Percentiles rank a stretch among this genome's conserved stretches.
phyloP scores from a whole-genome alignment of 179 eudicot genomes.

The Spergularia azorica region DNA sequence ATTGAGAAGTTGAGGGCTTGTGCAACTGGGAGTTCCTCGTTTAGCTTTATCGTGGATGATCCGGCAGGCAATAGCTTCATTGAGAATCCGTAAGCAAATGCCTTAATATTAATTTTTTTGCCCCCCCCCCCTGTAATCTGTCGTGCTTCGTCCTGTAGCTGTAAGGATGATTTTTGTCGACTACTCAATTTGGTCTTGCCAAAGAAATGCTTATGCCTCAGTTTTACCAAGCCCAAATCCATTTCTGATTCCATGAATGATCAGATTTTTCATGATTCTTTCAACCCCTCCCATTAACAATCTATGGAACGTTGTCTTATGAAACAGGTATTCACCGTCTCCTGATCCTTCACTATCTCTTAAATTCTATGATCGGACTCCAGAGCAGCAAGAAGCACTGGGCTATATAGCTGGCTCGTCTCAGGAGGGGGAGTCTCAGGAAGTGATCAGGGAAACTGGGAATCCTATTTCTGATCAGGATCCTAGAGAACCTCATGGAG shows the following conservation, averaged over 20 bases:
- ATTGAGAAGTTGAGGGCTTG: slow-evolving; percentile 70
- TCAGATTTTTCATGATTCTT: neutral
- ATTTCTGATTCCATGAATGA: neutral
- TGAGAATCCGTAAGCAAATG: slow-evolving; percentile 79
- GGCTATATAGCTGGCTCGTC: slow-evolving; percentile 66
- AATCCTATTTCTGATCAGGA: slow-evolving; percentile 29
- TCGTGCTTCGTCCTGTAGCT: neutral
- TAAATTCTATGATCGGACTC: slow-evolving; percentile 79
- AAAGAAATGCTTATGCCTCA: slow-evolving; percentile 1
- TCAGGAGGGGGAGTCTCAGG: slow-evolving; percentile 44
- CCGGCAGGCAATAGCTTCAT: slow-evolving; percentile 97
- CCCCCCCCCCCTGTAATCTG: neutral
- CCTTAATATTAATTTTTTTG: neutral
- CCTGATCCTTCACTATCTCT: slow-evolving; percentile 70
- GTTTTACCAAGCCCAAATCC: neutral
- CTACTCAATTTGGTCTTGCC: neutral
- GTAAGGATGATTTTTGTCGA: neutral
- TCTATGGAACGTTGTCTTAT: neutral
- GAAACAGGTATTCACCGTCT: slow-evolving; percentile 79
- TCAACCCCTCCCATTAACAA: neutral
- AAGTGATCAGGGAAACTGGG: neutral
- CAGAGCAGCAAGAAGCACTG: slow-evolving; percentile 79
- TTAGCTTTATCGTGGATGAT: slow-evolving; percentile 84
- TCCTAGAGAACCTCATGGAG: slow-evolving; percentile 71
- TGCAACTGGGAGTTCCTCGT: slow-evolving; percentile 66